Base-by-base conservation (phyloP, 768 basidiomycete species). In the Suillus subalutaceus region DNA sequence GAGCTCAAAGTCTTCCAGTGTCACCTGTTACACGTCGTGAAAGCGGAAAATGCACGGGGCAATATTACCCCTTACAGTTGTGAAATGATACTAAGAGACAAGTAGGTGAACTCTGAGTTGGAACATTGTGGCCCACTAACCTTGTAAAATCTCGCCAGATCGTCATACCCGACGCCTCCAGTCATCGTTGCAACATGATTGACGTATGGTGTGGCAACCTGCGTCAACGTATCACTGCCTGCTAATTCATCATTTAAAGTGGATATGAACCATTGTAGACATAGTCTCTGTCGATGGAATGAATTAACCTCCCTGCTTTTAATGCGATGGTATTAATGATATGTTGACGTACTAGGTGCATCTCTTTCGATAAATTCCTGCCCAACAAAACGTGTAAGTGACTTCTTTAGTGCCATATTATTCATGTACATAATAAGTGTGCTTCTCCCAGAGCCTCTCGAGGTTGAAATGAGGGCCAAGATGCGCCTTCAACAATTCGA, bases 91-190 rank as follows among this genome's bases (percentile, higher is more conserved):
- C 79, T 81, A 55, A 55, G 56, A 32, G 20, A 43, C 30, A 6
- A 16, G 12, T 3, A 44, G 37, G 20, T 61, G 20, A 63, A 58
- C 9, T 4, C 23, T 40, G 37, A 30, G 38, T 41, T 46, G 40
- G 30, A n/a, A 40, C n/a, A 56, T n/a, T 32, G 44, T 43, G n/a
- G 23, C 6, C 37, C 37, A 40, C 73, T 62, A 35, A 78, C 79
- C 74, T 81, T 81, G 72, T 85, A 85, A 70, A 84, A 84, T n/a
- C 79, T 78, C 20, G 80, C 76, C 18, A 84, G 70, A 7, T 80
- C 78, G n/a, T 77, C 72, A 50, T 77, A 72, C 4, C 81, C 84
- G 23, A 83, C 74, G 20, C 82, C 84, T 23, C 85, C 84, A 3
- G 81, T 84, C 77, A 84, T 74, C 8, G 83, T 85, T 12, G 84